Conservation (phyloP, 148 eudicot species). For the Persicaria maculosa region DNA sequence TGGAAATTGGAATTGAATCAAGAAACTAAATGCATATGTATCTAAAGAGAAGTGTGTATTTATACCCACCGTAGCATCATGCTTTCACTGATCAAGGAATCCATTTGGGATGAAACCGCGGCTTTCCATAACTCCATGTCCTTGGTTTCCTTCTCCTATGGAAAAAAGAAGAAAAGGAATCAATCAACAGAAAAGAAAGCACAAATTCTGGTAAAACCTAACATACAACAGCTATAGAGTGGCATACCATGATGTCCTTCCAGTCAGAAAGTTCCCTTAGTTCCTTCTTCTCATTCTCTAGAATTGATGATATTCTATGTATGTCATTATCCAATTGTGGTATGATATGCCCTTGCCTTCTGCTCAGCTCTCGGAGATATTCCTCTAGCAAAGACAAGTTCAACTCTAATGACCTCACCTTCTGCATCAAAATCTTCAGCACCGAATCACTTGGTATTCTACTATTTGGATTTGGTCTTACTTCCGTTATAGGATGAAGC, state of each 20-base stretch:
- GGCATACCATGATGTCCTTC: conserved; percentile 54
- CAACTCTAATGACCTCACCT: conserved; percentile 69
- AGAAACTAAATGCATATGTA: no score
- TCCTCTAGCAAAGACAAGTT: conserved; percentile 75
- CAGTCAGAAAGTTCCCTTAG: conserved; percentile 55
- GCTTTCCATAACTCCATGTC: conserved; percentile 62
- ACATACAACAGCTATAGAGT: neutral
- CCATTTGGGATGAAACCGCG: conserved; percentile 49
- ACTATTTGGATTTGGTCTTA: conserved; percentile 39
- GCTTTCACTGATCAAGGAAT: conserved; percentile 49
- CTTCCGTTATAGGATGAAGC: conserved; percentile 42
- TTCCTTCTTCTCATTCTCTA: conserved; percentile 53
- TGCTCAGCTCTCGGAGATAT: conserved; percentile 58
- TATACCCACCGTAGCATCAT: conserved; percentile 48
- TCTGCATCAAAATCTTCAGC: conserved; percentile 81
- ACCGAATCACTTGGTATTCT: conserved; percentile 76
- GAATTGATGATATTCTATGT: conserved; percentile 25
- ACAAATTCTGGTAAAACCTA: neutral
- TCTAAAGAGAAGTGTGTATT: no score
- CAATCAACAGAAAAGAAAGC: neutral
- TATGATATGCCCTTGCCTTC: conserved; percentile 51
- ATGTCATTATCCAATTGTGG: conserved; percentile 69
- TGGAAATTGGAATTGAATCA: no score
- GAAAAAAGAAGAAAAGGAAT: neutral
- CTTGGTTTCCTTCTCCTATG: conserved; percentile 51